These are phyloP conservation scores for Backusella tuberculispora DNA, from an alignment of 192 early-diverging fungal genomes.

Conservation along the genomic window DNA sequence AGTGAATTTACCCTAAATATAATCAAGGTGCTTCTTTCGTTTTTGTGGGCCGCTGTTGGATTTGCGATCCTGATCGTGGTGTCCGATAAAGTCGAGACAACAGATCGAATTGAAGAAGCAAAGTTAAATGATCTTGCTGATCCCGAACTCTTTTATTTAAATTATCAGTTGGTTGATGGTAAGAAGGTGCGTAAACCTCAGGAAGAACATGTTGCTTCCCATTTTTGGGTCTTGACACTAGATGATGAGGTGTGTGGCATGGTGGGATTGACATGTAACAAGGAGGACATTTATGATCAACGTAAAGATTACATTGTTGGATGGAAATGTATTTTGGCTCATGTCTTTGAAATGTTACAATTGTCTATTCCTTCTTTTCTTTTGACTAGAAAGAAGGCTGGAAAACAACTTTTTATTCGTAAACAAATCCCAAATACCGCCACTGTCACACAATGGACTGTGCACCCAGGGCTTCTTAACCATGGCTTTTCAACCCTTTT, in stretches of 20 bases:
- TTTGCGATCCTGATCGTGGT: constrained; percentile 31
- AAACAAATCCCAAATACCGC: constrained; percentile 32
- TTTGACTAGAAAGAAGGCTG: not conserved
- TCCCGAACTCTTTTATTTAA: constrained; percentile 38
- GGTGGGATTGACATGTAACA: constrained; percentile 33
- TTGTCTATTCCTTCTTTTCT: constrained; percentile 12
- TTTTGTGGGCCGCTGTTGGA: constrained; percentile 17
- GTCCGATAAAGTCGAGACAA: constrained; percentile 27
- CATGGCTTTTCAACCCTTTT: constrained; percentile 36
- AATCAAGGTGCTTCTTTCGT: constrained; percentile 3
- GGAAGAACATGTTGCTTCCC: constrained; percentile 23
- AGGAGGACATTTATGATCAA: constrained; percentile 20
- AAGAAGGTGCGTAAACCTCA: constrained; percentile 21
- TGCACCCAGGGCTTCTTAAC: constrained; percentile 32
- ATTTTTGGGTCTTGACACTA: constrained; percentile 43
- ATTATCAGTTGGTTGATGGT: constrained; percentile 21
- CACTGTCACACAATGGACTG: constrained; percentile 32
- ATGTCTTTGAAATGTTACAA: constrained; percentile 14
- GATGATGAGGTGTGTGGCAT: constrained; percentile 33
- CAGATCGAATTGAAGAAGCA: constrained; percentile 28
- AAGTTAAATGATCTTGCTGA: constrained; percentile 32
- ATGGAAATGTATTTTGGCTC: constrained; percentile 17
- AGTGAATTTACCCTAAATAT: constrained; percentile 13
- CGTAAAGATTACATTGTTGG: not conserved
- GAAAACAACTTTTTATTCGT: constrained; percentile 6